These are phyloP conservation scores for Talaromyces liani DNA, from an alignment of 495 filamentous ascomycete species.

Conservation along the genomic window DNA sequence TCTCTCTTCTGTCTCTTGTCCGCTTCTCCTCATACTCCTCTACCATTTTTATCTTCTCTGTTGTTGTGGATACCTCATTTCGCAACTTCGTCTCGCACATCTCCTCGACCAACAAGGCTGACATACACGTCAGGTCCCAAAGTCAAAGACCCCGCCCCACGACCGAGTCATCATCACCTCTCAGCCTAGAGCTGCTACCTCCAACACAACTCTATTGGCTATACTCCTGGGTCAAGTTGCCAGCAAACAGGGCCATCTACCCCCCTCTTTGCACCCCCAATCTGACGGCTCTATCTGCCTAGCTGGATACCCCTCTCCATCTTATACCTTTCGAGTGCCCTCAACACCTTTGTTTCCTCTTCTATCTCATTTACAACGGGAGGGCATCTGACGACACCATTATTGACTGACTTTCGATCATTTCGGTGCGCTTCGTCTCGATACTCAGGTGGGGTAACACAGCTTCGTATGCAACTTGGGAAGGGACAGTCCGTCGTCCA, in stretches of 20 bases:
- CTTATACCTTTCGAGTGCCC: not conserved
- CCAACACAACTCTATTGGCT: not conserved
- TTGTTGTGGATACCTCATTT: not conserved
- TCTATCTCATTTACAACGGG: not conserved
- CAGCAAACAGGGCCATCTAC: not conserved
- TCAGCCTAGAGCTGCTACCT: not conserved
- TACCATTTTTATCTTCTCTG: not conserved
- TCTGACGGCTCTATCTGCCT: conserved; percentile 2
- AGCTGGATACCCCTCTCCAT: conserved; percentile 2
- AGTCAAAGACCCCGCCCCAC: not conserved
- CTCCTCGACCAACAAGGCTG: not conserved
- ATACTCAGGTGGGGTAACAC: not conserved
- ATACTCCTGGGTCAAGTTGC: not conserved
- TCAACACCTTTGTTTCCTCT: not conserved
- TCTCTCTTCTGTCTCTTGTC: conserved; percentile 24
- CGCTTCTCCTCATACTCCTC: conserved; percentile 7
- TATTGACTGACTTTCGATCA: not conserved
- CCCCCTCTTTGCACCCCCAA: not conserved
- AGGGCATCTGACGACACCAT: not conserved
- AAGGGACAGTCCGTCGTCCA: not conserved
- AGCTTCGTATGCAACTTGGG: not conserved
- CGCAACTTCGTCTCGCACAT: not conserved
- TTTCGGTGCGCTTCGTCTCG: not conserved
- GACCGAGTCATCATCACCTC: not conserved
- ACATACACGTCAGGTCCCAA: not conserved